Percentiles rank a stretch among this genome's conserved stretches.
These are phyloP conservation scores for Crithidia fasciculata DNA, from an alignment of 208 protist genomes.

Conservation along the genomic window DNA sequence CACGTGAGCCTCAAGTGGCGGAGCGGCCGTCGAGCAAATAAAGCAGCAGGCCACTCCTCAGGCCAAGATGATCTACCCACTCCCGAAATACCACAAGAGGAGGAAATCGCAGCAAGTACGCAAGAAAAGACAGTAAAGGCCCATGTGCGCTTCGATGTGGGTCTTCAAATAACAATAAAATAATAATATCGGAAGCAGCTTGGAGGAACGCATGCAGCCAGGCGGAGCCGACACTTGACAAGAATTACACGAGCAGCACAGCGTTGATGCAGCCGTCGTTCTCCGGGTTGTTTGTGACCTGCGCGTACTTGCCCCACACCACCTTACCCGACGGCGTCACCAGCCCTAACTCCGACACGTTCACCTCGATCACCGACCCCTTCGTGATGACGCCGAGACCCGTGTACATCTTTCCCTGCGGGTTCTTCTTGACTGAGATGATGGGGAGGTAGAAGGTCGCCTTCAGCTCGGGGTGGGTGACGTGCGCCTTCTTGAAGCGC, in stretches of 20 bases:
- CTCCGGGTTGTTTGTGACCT: slow-evolving; percentile 99
- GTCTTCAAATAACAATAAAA: too few relatives aligned
- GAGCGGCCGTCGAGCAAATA: too few relatives aligned
- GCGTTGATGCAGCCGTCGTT: slow-evolving; percentile 99
- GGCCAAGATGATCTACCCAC: too few relatives aligned
- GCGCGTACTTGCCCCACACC: slow-evolving; percentile 98
- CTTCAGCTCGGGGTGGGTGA: slow-evolving; percentile 99
- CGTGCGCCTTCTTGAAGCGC: slow-evolving; percentile 99
- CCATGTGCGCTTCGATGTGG: too few relatives aligned
- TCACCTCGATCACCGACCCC: slow-evolving; percentile 99
- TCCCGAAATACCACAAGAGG: too few relatives aligned
- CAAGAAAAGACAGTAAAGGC: too few relatives aligned
- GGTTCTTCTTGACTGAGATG: slow-evolving; percentile 99
- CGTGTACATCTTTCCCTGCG: slow-evolving; percentile 98
- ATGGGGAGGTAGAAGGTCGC: slow-evolving; percentile 99
- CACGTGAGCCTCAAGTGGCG: too few relatives aligned
- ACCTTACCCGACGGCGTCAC: slow-evolving; percentile 99
- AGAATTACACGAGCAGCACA: slow-evolving; percentile 97
- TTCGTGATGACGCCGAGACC: slow-evolving; percentile 99
- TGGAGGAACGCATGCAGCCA: too few relatives aligned
- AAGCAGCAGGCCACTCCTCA: too few relatives aligned
- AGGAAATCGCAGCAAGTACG: too few relatives aligned
- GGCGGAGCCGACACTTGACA: too few relatives aligned
- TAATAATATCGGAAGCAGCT: too few relatives aligned
- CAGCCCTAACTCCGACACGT: slow-evolving; percentile 99